phyloP scores from a whole-genome alignment of 352 stramenopile genomes.

The Blastocystis sp. region DNA sequence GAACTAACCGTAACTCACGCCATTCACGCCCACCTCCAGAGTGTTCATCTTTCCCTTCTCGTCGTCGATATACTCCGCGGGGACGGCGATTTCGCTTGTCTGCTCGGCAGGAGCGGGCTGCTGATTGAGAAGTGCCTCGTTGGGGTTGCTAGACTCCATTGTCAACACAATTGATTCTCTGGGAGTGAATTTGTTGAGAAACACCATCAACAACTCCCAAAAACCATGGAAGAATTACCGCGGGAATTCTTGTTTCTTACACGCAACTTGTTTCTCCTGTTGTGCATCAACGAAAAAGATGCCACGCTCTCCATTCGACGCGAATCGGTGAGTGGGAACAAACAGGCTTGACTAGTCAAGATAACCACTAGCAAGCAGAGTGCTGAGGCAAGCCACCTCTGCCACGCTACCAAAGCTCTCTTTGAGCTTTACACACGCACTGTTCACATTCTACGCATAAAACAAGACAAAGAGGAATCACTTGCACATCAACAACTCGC shows the following conservation, averaged over 20 bases:
- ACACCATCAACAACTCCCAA: neutral
- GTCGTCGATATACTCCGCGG: slow-evolving; percentile 43
- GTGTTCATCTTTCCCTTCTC: slow-evolving; percentile 70
- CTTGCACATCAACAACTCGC: neutral
- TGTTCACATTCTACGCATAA: neutral
- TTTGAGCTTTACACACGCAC: neutral
- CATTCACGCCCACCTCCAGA: slow-evolving; percentile 5
- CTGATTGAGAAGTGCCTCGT: neutral
- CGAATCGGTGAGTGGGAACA: neutral
- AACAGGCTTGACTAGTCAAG: neutral
- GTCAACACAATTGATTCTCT: neutral
- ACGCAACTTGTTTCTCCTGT: no score
- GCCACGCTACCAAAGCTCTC: neutral
- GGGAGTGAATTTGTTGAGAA: neutral
- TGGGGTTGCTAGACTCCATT: slow-evolving; percentile 14
- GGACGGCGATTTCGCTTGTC: slow-evolving; percentile 22
- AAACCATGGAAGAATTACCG: neutral
- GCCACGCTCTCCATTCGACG: no score
- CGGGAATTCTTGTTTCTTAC: neutral
- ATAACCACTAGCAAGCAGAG: neutral
- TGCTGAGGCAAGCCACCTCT: neutral
- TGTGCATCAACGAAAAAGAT: no score
- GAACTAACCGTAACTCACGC: slow-evolving; percentile 25
- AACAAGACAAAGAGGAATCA: neutral
- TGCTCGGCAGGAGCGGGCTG: neutral